Conservation (phyloP, 306 rosid species). For the Quercus cerris region DNA sequence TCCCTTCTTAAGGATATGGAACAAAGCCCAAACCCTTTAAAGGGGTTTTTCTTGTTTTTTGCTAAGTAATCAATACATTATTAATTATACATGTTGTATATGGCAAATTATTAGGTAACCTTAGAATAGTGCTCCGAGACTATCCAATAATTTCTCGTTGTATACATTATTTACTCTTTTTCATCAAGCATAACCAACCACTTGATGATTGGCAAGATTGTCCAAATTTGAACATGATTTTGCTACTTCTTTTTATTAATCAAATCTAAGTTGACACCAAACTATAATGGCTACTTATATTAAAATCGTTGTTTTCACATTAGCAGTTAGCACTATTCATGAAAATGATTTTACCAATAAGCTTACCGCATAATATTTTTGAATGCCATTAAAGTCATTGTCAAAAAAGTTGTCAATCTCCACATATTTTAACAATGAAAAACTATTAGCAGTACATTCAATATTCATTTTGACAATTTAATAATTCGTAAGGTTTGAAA, state of each 20-base stretch:
- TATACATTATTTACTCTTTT: background rate
- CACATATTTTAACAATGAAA: background rate
- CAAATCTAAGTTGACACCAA: background rate
- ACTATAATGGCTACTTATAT: background rate
- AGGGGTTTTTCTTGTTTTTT: too few species aligned
- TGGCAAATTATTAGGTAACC: too few species aligned
- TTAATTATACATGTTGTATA: too few species aligned
- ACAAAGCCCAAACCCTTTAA: too few species aligned
- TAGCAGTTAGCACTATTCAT: background rate
- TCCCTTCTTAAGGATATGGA: too few species aligned
- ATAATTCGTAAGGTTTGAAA: background rate
- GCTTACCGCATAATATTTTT: background rate
- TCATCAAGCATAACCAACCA: background rate
- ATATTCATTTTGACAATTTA: background rate
- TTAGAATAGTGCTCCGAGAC: too few species aligned
- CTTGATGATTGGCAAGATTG: background rate
- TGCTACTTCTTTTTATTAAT: background rate
- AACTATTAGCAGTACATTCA: too few species aligned
- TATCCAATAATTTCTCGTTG: too few species aligned
- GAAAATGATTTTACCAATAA: background rate
- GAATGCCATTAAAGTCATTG: background rate
- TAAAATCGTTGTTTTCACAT: background rate
- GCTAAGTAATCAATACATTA: too few species aligned
- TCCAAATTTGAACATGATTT: background rate
- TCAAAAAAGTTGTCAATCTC: background rate